phyloP scores from a whole-genome alignment of 192 early-diverging fungal genomes.

The Spizellomyces punctatus region DNA sequence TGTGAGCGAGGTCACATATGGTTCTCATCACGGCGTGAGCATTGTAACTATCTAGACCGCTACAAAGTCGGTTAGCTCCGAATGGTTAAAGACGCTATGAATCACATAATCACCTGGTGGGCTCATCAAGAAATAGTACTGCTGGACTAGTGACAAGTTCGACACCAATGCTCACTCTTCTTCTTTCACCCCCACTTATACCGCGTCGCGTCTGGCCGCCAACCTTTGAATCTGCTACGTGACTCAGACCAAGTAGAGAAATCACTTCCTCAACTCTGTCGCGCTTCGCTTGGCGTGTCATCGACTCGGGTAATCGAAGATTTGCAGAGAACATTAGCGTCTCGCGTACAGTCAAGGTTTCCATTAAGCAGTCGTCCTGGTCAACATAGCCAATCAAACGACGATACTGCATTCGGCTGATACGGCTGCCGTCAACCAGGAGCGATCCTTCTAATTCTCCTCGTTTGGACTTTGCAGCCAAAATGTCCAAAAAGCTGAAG shows the following conservation, averaged over 20 bases:
- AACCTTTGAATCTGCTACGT: slow-evolving; percentile 58
- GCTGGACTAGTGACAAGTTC: slow-evolving; percentile 57
- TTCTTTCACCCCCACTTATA: slow-evolving; percentile 57
- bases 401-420: slow-evolving; percentile 23
- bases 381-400: slow-evolving; percentile 47
- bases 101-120: slow-evolving; percentile 43
- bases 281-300: slow-evolving; percentile 51
- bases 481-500: slow-evolving; percentile 66
- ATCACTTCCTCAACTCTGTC: slow-evolving; percentile 70
- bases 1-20: slow-evolving; percentile 61
- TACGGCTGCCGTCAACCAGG: slow-evolving; percentile 33
- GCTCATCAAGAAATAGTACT: slow-evolving; percentile 57
- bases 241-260: slow-evolving; percentile 62
- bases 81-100: not conserved
- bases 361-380: slow-evolving; percentile 54
- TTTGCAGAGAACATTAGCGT: slow-evolving; percentile 75
- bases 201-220: slow-evolving; percentile 37
- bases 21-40: slow-evolving; percentile 67
- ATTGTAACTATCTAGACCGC: slow-evolving; percentile 56
- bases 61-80: not conserved
- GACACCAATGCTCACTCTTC: slow-evolving; percentile 60
- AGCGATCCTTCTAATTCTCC: slow-evolving; percentile 39
- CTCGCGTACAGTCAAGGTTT: slow-evolving; percentile 74
- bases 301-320: slow-evolving; percentile 66
- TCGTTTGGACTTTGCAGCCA: slow-evolving; percentile 65